These are phyloP conservation scores for Cladosporium sp. DNA, from an alignment of 2,329 filamentous ascomycete genomes.

Conservation along the genomic window DNA sequence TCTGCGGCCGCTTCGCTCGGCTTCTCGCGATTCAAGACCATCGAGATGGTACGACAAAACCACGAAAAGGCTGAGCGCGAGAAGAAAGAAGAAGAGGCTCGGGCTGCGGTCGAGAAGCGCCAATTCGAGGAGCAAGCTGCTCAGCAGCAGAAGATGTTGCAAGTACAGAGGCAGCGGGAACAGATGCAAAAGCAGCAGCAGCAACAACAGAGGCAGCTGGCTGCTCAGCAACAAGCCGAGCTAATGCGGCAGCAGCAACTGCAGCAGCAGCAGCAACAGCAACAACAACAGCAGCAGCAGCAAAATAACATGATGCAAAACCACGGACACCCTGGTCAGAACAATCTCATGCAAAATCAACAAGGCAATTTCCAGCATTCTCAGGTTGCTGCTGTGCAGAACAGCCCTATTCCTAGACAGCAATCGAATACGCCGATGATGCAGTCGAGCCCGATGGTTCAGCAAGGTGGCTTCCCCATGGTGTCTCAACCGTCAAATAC, in stretches of 20 bases:
- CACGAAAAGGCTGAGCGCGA: conserved; percentile 59
- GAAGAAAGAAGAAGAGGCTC: conserved; percentile 59
- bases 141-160: conserved; percentile 47
- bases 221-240: conserved; percentile 26
- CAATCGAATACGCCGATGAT: conserved; percentile 49
- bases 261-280: conserved; percentile 18
- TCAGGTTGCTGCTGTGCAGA: conserved; percentile 44
- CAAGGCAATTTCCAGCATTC: conserved; percentile 14
- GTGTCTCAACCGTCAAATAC: conserved; percentile 63
- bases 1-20: conserved; percentile 70
- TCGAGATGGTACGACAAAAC: conserved; percentile 70
- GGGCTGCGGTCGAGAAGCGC: conserved; percentile 44
- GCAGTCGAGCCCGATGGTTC: conserved; percentile 45
- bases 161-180: conserved; percentile 47
- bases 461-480: conserved; percentile 48
- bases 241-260: conserved; percentile 7
- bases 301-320: conserved; percentile 34
- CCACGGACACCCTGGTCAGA: conserved; percentile 42
- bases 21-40: conserved; percentile 88
- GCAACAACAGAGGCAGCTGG: not conserved
- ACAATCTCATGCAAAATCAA: conserved; percentile 34
- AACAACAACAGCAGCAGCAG: conserved; percentile 29
- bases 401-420: conserved; percentile 60
- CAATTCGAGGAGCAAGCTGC: conserved; percentile 49
- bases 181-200: conserved; percentile 36